Evolutionary conservation across 1,284 basidiomycete genomes (phyloP).

Genomic region (Leccinum subatratum): DNA sequence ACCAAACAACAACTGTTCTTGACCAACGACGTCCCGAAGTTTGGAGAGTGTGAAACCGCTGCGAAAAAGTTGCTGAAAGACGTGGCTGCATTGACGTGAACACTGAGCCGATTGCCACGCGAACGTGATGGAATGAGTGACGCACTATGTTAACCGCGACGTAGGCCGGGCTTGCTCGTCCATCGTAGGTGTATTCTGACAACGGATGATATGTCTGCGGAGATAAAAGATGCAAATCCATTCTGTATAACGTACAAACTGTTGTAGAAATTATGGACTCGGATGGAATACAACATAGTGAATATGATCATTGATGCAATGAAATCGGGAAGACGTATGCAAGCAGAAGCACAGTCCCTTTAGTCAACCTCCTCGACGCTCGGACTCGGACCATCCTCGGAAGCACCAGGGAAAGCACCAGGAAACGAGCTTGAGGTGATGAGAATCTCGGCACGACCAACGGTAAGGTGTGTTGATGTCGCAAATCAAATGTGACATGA

Average conservation of each 20-base stretch:
- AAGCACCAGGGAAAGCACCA: constrained; percentile 50
- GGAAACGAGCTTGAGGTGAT: neutral
- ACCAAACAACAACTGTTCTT: constrained; percentile 56
- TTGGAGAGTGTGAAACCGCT: constrained; percentile 53
- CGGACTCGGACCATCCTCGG: constrained; percentile 78
- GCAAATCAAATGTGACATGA: neutral
- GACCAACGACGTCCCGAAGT: constrained; percentile 59
- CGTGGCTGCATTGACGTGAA: constrained; percentile 39
- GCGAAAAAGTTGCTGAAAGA: constrained; percentile 59
- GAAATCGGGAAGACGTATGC: constrained; percentile 23
- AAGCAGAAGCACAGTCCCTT: constrained; percentile 23
- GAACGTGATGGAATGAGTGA: constrained; percentile 6
- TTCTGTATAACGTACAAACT: constrained; percentile 34
- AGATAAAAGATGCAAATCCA: constrained; percentile 12
- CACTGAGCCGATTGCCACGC: neutral
- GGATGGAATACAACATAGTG: constrained; percentile 31
- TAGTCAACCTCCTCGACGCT: constrained; percentile 87
- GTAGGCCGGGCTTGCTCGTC: constrained; percentile 26
- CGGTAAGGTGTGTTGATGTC: neutral
- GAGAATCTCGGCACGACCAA: neutral
- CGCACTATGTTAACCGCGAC: constrained; percentile 24
- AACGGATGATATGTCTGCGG: neutral
- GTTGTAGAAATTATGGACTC: constrained; percentile 29
- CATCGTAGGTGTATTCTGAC: constrained; percentile 17
- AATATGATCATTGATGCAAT: constrained; percentile 29